Conservation (phyloP, 352 stramenopile genomes). For the Bremia lactucae region DNA sequence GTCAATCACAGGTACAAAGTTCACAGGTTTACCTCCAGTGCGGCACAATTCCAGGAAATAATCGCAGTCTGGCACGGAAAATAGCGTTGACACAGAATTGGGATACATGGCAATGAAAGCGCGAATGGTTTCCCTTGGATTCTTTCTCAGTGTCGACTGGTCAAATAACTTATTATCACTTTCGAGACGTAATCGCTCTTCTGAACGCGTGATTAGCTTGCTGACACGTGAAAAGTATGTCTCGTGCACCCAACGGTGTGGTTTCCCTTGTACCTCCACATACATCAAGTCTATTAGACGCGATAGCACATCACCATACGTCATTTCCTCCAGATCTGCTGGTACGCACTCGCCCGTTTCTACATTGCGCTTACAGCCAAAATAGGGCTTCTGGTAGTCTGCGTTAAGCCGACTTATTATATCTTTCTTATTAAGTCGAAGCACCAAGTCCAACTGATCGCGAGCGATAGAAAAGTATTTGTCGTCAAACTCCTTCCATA, state of each 20-base stretch:
- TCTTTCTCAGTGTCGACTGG: slow-evolving; percentile 25
- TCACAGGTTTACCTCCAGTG: slow-evolving; percentile 75
- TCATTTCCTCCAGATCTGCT: slow-evolving; percentile 78
- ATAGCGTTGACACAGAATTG: slow-evolving; percentile 31
- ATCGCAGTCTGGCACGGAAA: slow-evolving; percentile 68
- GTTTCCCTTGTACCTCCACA: slow-evolving; percentile 37
- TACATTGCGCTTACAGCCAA: slow-evolving; percentile 44
- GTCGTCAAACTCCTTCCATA: slow-evolving; percentile 80
- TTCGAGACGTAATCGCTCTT: slow-evolving; percentile 54
- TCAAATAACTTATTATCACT: slow-evolving; percentile 26
- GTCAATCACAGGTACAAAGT: slow-evolving; percentile 80
- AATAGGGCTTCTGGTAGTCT: slow-evolving; percentile 87
- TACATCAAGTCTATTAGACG: slow-evolving; percentile 77
- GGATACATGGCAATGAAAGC: slow-evolving; percentile 51
- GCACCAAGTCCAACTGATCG: slow-evolving; percentile 53
- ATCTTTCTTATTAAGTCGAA: slow-evolving; percentile 58
- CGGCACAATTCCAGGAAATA: slow-evolving; percentile 80
- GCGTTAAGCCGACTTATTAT: slow-evolving; percentile 76
- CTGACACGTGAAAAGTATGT: slow-evolving; percentile 59
- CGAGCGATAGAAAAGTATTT: slow-evolving; percentile 78
- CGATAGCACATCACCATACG: slow-evolving; percentile 65
- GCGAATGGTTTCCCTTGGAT: slow-evolving; percentile 32
- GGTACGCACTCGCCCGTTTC: slow-evolving; percentile 23
- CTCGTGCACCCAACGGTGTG: slow-evolving; percentile 65
- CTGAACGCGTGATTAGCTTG: slow-evolving; percentile 58